phyloP scores from a whole-genome alignment of 306 rosid species.

The Potentilla sterilis region DNA sequence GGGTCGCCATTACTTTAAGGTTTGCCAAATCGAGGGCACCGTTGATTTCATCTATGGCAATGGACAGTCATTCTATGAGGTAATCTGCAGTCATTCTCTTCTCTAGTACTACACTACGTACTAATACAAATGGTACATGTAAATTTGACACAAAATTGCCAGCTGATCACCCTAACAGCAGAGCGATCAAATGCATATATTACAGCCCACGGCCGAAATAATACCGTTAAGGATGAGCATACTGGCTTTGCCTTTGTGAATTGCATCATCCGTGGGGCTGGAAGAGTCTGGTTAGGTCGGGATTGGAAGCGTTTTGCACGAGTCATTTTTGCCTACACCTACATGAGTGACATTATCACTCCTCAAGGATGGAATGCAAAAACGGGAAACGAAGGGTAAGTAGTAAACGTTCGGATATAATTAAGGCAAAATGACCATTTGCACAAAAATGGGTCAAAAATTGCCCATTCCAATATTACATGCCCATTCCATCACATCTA shows the following conservation, averaged over 20 bases:
- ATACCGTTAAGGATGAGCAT: slow-evolving; percentile 43
- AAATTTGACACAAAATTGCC: slow-evolving; percentile 45
- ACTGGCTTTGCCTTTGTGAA: slow-evolving; percentile 70
- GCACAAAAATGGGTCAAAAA: no score
- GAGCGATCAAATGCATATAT: slow-evolving; percentile 49
- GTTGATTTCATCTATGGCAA: slow-evolving; percentile 88
- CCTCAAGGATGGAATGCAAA: slow-evolving; percentile 90
- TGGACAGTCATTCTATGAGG: slow-evolving; percentile 83
- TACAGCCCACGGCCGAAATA: slow-evolving; percentile 73
- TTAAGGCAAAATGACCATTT: background rate
- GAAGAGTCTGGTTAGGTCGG: slow-evolving; percentile 81
- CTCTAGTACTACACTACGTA: no score
- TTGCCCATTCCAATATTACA: no score
- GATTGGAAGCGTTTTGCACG: slow-evolving; percentile 88
- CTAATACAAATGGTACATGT: no score
- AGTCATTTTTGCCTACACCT: slow-evolving; percentile 55
- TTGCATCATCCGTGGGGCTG: slow-evolving; percentile 61
- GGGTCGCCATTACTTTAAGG: slow-evolving; percentile 89
- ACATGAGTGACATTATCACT: slow-evolving; percentile 73
- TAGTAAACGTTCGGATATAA: slow-evolving; percentile 18
- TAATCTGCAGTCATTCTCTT: slow-evolving; percentile 16
- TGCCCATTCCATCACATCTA: no score
- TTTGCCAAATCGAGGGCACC: slow-evolving; percentile 77
- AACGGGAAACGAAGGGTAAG: slow-evolving; percentile 63
- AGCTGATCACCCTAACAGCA: slow-evolving; percentile 57